phyloP scores from a whole-genome alignment of 148 eudicot species.

The Chenopodium quinoa region DNA sequence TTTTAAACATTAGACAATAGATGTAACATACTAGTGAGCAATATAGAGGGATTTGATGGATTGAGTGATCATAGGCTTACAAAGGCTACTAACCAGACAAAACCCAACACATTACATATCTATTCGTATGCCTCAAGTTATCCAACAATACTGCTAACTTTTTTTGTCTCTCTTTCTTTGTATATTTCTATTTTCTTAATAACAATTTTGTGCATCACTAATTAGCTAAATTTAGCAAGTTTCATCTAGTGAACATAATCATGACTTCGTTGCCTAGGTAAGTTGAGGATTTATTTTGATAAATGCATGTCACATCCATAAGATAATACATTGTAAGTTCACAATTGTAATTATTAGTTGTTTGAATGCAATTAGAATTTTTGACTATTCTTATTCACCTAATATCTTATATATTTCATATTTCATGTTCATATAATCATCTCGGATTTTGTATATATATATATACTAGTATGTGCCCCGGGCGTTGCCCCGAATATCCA shows the following conservation, averaged over 20 bases:
- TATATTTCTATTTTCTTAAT: neutral
- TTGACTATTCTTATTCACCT: too few species aligned
- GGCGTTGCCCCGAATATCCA: too few species aligned
- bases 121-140: slow-evolving; percentile 6
- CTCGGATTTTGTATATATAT: too few species aligned
- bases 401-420: too few species aligned
- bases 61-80: slow-evolving; percentile 6
- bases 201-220: neutral
- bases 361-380: neutral
- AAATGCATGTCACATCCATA: neutral
- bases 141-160: neutral
- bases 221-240: slow-evolving; percentile 10
- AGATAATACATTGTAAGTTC: neutral
- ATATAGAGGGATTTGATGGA: neutral
- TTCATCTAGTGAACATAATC: slow-evolving; percentile 9
- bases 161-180: neutral
- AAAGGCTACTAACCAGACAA: slow-evolving; percentile 14
- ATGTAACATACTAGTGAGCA: neutral
- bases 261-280: neutral
- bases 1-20: slow-evolving; percentile 9
- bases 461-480: too few species aligned
- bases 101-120: neutral
- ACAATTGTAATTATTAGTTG: too few species aligned
- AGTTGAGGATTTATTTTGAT: neutral
- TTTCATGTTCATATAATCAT: too few species aligned